Evolutionary conservation across 305 asterid species (phyloP).

Genomic region (Striga hermonthica): DNA sequence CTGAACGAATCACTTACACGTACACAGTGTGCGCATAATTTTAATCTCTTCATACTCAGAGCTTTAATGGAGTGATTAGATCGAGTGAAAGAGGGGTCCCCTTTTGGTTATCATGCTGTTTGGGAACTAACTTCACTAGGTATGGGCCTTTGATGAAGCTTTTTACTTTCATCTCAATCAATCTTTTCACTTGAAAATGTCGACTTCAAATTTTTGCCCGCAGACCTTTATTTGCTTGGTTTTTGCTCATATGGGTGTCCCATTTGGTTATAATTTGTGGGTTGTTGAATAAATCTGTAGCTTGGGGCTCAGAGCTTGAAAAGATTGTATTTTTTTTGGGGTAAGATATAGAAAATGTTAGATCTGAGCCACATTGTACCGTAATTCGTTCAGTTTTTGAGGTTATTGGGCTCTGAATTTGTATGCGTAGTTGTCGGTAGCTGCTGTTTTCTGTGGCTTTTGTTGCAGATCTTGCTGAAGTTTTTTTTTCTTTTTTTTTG

Average conservation of each 20-base stretch:
- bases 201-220: background rate
- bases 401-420: too few relatives aligned
- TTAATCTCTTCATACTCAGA: too few relatives aligned
- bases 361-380: constrained; percentile 58
- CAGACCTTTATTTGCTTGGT: constrained; percentile 10
- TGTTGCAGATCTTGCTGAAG: constrained; percentile 53
- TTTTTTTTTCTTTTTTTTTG: too few relatives aligned
- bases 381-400: constrained; percentile 17
- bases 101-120: constrained; percentile 35
- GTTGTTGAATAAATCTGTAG: constrained; percentile 34
- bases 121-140: constrained; percentile 33
- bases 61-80: background rate
- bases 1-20: too few relatives aligned
- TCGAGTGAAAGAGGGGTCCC: constrained; percentile 35
- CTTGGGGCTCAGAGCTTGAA: constrained; percentile 40
- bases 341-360: constrained; percentile 47
- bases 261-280: constrained; percentile 30
- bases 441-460: constrained; percentile 19
- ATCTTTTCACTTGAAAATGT: constrained; percentile 38
- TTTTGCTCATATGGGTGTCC: constrained; percentile 28
- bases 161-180: constrained; percentile 56
- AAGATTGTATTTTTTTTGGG: constrained; percentile 18
- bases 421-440: background rate
- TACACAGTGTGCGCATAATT: too few relatives aligned
- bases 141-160: constrained; percentile 36